Conservation (phyloP, 768 basidiomycete genomes). For the Phaeotremella skinneri region DNA sequence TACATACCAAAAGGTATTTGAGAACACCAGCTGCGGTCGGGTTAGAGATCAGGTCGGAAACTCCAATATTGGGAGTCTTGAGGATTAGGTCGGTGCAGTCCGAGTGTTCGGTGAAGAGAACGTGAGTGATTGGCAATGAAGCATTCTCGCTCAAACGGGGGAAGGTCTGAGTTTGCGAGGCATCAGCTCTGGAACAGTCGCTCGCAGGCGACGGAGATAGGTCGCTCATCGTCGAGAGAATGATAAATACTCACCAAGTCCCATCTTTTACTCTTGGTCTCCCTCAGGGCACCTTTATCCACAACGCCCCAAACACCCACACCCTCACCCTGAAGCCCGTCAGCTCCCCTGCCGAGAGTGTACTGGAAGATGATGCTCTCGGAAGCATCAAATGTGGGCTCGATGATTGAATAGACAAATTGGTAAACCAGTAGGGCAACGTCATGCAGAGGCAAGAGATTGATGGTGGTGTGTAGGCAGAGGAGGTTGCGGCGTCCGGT, state of each 20-base stretch:
- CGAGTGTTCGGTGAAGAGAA: conserved; percentile 83
- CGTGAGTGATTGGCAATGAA: conserved; percentile 61
- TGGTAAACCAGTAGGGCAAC: conserved; percentile 66
- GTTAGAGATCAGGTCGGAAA: conserved; percentile 63
- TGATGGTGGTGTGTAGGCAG: conserved; percentile 75
- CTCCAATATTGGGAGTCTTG: conserved; percentile 60
- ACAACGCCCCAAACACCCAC: conserved; percentile 79
- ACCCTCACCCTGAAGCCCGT: conserved; percentile 58
- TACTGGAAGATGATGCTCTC: conserved; percentile 79
- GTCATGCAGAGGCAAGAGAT: conserved; percentile 80
- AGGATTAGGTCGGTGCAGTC: conserved; percentile 77
- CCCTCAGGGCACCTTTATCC: conserved; percentile 70
- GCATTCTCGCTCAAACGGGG: conserved; percentile 72
- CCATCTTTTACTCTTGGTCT: conserved; percentile 72
- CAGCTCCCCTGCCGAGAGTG: conserved; percentile 58
- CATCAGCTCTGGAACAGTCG: background rate
- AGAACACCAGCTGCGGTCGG: conserved; percentile 70
- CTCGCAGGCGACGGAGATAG: background rate
- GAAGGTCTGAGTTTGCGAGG: conserved; percentile 61
- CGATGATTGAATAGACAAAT: conserved; percentile 63
- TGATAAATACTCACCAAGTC: conserved; percentile 68
- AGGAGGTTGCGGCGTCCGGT: conserved; percentile 76
- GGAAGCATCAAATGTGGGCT: conserved; percentile 67
- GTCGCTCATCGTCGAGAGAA: conserved; percentile 5
- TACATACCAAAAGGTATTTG: conserved; percentile 74